Evolutionary conservation across 2,329 filamentous ascomycete species (phyloP).

Genomic region (Lasiodiplodia sp.): DNA sequence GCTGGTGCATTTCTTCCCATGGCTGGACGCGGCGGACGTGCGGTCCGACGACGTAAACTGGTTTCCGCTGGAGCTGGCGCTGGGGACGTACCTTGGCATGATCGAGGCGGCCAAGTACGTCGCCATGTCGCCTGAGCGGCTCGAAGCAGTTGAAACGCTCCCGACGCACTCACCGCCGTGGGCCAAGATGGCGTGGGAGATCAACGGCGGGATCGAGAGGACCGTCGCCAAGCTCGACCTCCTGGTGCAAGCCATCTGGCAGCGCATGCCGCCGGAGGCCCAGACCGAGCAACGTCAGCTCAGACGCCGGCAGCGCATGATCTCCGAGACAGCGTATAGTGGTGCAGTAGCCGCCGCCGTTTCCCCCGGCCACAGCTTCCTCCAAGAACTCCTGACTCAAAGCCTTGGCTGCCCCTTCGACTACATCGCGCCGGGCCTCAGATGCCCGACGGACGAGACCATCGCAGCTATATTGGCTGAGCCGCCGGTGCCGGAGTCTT

Average conservation of each 20-base stretch:
- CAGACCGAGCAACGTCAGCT: constrained; percentile 6
- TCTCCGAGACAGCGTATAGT: neutral
- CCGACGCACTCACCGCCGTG: neutral
- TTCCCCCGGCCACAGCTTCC: constrained; percentile 8
- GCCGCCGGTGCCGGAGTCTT: neutral
- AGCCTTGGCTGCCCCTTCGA: constrained; percentile 14
- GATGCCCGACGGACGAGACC: constrained; percentile 3
- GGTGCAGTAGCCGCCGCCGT: neutral
- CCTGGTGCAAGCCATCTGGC: constrained; percentile 19
- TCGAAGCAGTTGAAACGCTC: neutral
- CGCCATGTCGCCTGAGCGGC: neutral
- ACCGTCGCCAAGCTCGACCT: constrained; percentile 12
- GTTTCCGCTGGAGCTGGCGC: constrained; percentile 24
- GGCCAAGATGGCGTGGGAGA: constrained; percentile 12
- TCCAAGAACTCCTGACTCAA: constrained; percentile 7
- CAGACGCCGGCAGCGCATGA: neutral
- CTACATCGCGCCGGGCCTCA: constrained; percentile 26
- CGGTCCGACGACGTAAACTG: neutral
- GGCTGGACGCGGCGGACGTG: neutral
- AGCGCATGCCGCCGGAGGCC: constrained; percentile 2
- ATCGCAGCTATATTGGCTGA: neutral
- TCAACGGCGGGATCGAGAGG: neutral
- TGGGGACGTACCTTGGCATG: constrained; percentile 23
- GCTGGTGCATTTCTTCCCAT: neutral
- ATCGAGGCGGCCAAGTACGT: constrained; percentile 13